Base-by-base conservation (phyloP, 805 yeast genomes). In the Candida jianshihensis region DNA sequence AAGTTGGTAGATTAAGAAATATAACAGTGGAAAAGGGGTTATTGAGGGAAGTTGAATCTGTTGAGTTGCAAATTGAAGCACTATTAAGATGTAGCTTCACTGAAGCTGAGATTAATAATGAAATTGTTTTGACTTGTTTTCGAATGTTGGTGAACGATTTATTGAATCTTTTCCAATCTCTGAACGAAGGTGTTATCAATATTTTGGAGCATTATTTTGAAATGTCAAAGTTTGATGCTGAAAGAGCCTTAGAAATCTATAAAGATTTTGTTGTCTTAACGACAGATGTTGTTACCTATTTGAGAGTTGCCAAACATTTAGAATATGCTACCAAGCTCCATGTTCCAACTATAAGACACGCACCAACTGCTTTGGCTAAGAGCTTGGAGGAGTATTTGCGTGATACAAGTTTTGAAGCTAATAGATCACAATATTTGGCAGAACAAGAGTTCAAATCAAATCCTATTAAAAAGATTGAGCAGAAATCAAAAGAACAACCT, bases 151-250 rank as follows among this genome's bases (percentile, higher is more conserved):
- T 90, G n/a, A 84, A 83, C 49, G 98, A 92, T 57, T 67, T 90
- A 43, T 68, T 92, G 46, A 75, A 89, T 2, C 64, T 92, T 27
- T 94, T 86, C 61, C 96, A 90, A 60, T 81, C 85, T 32, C 66
- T 92, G 47, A 92, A 92, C 61, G 97, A 92, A 60, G 98, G 97
- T 26, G 95, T 92, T 19, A 89, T 92, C 49, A 92, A 92, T 50
- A 63, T 92, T 30, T 71, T 92, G 44, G 97, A 92, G 59, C 94
- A 90, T 53, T 92, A 85, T 61, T 92, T 92, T 63, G 98, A 92
- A 61, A 81, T 92, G 77, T 78, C 90, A 26, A 79, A 75, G 46
- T 61, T 63, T 24, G 96, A 90, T 55, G 97, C 97, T 2, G 86
- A 82, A 54, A 71, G 89, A 43, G 89, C 97, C 0, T 70, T 90